Evolutionary conservation across 2,329 filamentous ascomycete species (phyloP), one percentile per base, ranked within the genome.

Genomic region (Aspergillus ochraceus): DNA sequence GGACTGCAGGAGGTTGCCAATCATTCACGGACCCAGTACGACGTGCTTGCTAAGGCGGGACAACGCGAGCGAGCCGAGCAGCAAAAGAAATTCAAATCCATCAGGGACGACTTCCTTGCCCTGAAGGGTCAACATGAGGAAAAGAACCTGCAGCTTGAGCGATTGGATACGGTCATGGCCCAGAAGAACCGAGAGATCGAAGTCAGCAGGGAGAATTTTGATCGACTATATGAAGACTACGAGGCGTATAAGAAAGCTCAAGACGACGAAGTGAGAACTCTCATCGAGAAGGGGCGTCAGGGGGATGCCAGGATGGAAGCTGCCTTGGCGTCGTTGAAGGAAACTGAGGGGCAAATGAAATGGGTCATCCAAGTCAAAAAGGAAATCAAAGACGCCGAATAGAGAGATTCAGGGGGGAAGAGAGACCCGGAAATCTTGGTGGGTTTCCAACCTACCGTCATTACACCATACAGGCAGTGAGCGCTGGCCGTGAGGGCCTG

Each of bases 341-440:
- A 77, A 58, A 75, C 76, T 1, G 73, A 77, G 56, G 78, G 71
- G 3, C 69, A 77, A 62, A 81, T 82, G 80, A 79, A 73, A 64
- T 82, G 80, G 79, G 75, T 75, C n/a, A 76, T 81, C 54, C 78
- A 76, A 39, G 68, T 81, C 55, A 76, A 78, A 36, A 64, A 64
- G 12, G 66, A 76, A 54, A 66, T 76, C 56, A 69, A 67, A 55
- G 69, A 66, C 49, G 62, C 69, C 49, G 65, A 70, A 52, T 73
- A 66, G 64, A n/a, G 14, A 42, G 36, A 42, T n/a, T 1, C 36
- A n/a, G 36, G 14, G 14, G 11, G 36, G 17, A 50, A 30, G 6
- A 46, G 17, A n/a, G 19, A n/a, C 14, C 19, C 2, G 26, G 29
- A 42, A 45, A n/a, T 6, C 32, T 26, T 26, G 14, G 24, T n/a